These are phyloP conservation scores for Coemansia sp. DNA, from an alignment of 192 early-diverging fungal species.

Conservation along the genomic window DNA sequence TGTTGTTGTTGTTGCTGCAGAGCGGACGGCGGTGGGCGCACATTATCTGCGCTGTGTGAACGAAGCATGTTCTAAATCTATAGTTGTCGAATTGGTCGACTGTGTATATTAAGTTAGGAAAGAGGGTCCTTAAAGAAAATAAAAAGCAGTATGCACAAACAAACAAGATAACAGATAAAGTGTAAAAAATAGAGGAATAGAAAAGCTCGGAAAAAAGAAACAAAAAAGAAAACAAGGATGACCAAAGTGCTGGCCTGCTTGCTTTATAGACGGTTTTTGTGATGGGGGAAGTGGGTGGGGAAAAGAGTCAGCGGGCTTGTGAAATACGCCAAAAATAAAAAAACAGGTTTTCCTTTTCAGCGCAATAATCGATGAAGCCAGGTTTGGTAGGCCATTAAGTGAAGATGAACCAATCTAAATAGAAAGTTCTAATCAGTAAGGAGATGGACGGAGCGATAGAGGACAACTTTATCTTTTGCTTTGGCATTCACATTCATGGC, in stretches of 20 bases:
- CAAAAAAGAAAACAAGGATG: background rate
- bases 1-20: constrained; percentile 2
- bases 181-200: background rate
- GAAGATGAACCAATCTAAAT: background rate
- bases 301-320: too few relatives aligned
- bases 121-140: too few relatives aligned
- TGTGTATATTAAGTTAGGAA: background rate
- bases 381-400: background rate
- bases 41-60: constrained; percentile 1
- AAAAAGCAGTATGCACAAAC: constrained; percentile 2
- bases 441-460: background rate
- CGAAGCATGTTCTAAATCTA: constrained; percentile 10
- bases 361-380: too few relatives aligned
- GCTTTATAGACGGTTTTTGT: too few relatives aligned
- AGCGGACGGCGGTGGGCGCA: background rate
- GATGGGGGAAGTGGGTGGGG: too few relatives aligned
- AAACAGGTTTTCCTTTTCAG: too few relatives aligned
- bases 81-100: background rate
- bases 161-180: background rate
- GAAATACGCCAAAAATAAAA: too few relatives aligned
- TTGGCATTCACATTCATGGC: too few relatives aligned
- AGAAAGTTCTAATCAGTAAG: constrained; percentile 1
- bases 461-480: background rate
- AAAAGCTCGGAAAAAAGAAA: too few relatives aligned
- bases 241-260: background rate